phyloP scores from a whole-genome alignment of 2,329 filamentous ascomycete species.

The Trichoderma sp. region DNA sequence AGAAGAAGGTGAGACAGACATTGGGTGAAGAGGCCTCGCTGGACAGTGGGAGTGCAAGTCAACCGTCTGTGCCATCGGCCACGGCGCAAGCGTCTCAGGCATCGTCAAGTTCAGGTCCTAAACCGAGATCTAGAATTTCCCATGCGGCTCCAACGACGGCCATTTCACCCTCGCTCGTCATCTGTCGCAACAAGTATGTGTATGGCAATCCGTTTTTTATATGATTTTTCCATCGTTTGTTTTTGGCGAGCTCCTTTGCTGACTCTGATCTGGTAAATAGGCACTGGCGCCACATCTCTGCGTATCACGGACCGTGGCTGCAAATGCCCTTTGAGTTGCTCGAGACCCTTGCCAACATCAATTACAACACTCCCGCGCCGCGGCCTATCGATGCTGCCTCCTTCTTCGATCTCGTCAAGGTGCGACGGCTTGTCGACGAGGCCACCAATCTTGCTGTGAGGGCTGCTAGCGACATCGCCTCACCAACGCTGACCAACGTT shows the following conservation, averaged over 20 bases:
- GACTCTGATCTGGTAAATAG: constrained; percentile 41
- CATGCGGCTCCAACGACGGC: constrained; percentile 16
- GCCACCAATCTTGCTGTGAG: constrained; percentile 75
- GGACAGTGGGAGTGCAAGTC: not conserved
- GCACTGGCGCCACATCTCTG: constrained; percentile 83
- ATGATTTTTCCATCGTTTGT: not conserved
- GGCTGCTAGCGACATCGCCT: constrained; percentile 70
- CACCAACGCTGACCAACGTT: constrained; percentile 59
- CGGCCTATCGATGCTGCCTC: constrained; percentile 75
- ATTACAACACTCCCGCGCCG: constrained; percentile 73
- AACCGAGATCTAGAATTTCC: constrained; percentile 15
- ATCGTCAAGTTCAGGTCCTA: constrained; percentile 5
- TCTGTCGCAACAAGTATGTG: constrained; percentile 65
- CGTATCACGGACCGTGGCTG: constrained; percentile 80
- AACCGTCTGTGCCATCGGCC: not conserved
- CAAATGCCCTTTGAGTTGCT: constrained; percentile 76
- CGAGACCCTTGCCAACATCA: constrained; percentile 74
- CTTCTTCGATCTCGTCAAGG: constrained; percentile 82
- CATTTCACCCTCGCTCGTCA: constrained; percentile 25
- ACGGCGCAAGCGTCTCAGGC: not conserved
- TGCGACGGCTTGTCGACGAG: constrained; percentile 75
- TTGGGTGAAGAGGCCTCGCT: constrained; percentile 27
- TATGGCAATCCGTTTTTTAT: constrained; percentile 25
- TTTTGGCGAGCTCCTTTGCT: not conserved
- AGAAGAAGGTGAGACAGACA: constrained; percentile 46